Evolutionary conservation across 2,329 filamentous ascomycete genomes (phyloP).

Genomic region (Pseudogymnoascus sp.): DNA sequence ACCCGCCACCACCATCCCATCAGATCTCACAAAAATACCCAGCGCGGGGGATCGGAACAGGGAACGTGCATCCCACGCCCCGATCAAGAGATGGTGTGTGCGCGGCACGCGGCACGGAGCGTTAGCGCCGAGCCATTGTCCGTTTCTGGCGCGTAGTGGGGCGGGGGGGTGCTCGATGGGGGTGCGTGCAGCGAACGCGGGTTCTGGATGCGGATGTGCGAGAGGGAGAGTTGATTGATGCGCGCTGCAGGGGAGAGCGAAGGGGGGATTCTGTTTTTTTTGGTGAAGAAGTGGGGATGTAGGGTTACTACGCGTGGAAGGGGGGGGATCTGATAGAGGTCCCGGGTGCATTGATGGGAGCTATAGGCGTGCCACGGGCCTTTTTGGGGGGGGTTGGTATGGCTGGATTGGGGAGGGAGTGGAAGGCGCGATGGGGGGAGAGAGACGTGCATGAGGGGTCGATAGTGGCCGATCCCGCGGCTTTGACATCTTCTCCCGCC

Average conservation of each 20-base stretch:
- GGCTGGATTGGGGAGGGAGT: background rate
- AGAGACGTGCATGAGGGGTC: background rate
- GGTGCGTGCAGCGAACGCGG: background rate
- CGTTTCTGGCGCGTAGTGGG: slow-evolving; percentile 1
- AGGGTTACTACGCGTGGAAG: background rate
- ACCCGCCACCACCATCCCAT: background rate
- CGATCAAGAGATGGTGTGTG: background rate
- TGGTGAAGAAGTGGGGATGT: background rate
- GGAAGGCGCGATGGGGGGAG: background rate
- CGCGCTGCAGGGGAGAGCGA: background rate
- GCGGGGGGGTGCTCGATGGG: background rate
- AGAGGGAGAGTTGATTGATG: background rate
- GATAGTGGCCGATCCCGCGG: slow-evolving; percentile 3
- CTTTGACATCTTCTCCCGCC: slow-evolving; percentile 1
- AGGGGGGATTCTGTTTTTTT: background rate
- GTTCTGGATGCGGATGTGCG: background rate
- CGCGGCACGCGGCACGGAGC: slow-evolving; percentile 2
- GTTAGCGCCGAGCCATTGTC: background rate
- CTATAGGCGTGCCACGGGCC: background rate
- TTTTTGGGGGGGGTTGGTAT: background rate
- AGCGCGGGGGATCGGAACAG: slow-evolving; percentile 2
- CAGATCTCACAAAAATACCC: background rate
- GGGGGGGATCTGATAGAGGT: background rate
- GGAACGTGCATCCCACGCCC: background rate
- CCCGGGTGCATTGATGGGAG: background rate